Base-by-base conservation (phyloP, 352 stramenopile genomes). In the Pythium aristosporum region DNA sequence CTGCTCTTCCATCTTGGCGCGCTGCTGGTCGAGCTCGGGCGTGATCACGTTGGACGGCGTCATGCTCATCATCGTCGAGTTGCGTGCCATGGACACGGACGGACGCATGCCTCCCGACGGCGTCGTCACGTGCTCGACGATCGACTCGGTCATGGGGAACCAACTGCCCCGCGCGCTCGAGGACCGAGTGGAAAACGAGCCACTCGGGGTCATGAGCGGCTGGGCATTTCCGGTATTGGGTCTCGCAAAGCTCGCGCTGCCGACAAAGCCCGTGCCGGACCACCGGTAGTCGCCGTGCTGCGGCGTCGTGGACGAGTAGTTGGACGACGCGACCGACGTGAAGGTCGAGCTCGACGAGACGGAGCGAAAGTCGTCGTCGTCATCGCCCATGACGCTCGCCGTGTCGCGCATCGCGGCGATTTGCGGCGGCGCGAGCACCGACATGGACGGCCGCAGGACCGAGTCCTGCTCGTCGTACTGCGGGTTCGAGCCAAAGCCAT, bases 251-350 rank as follows among this genome's bases (percentile, higher is more conserved):
- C 74, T 88, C 51, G 76, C 73, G 46, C 69, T 86, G 50, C 85
- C 82, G 36, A 90, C 64, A 39, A 94, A 94, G 41, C 85, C 85
- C 28, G 85, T 94, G 21, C 85, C 85, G 0, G 85, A 94, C 85
- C 85, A 94, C 18, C 82, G 82, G 62, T 94, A 94, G 66, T 89
- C 84, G 23, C 68, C 75, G 23, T 46, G 23, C 48, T 63, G 61
- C 34, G 72, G 61, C 1, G 46, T 74, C 10, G 76, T 51, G 20
- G 25, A 32, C 50, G 64, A 71, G 49, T 65, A 84, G 11, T 65
- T 75, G 18, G 65, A 68, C 16, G 75, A 81, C 46, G 71, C 72
- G 47, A 89, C 67, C 16, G 77, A 88, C 28, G 82, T 89, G 57
- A 89, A 76, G 1, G 82, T 89, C 37, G 69, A 82, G 58, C 58